Percentiles rank a stretch among this genome's conserved stretches.
Evolutionary conservation across 371 early-diverging fungal species (phyloP).

Genomic region (Apophysomyces trapeziformis): DNA sequence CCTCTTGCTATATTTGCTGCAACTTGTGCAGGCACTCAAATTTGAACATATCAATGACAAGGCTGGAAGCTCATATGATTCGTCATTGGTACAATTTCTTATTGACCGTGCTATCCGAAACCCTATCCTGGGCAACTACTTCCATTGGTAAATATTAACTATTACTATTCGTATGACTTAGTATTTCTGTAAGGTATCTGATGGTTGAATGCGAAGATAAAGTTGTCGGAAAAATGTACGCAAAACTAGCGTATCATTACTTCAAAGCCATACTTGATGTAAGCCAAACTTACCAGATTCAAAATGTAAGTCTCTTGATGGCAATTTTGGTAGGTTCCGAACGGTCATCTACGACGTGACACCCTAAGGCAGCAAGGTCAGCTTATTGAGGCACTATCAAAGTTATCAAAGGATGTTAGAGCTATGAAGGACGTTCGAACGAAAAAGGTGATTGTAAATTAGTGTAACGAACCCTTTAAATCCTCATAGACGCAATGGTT

Average conservation of each 20-base stretch:
- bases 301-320: too few relatives aligned
- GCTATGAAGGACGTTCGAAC: conserved; percentile 78
- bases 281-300: not conserved
- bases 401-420: conserved; percentile 74
- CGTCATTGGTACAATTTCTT: conserved; percentile 86
- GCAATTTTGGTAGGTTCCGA: conserved; percentile 47
- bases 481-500: not conserved
- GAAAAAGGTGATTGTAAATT: conserved; percentile 67
- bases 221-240: conserved; percentile 80
- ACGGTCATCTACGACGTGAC: conserved; percentile 72
- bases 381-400: conserved; percentile 75
- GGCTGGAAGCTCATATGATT: conserved; percentile 55
- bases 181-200: conserved; percentile 67
- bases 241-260: conserved; percentile 82
- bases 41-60: conserved; percentile 75
- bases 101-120: conserved; percentile 83
- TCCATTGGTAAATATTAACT: conserved; percentile 77
- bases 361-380: conserved; percentile 82
- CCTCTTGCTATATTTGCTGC: conserved; percentile 86
- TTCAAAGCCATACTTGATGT: conserved; percentile 73
- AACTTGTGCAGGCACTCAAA: conserved; percentile 97
- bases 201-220: conserved; percentile 88
- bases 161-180: not conserved
- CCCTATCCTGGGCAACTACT: conserved; percentile 84
- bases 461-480: not conserved